Conservation (phyloP, 1,139 yeast genomes). For the Kluyveromyces sp. region DNA sequence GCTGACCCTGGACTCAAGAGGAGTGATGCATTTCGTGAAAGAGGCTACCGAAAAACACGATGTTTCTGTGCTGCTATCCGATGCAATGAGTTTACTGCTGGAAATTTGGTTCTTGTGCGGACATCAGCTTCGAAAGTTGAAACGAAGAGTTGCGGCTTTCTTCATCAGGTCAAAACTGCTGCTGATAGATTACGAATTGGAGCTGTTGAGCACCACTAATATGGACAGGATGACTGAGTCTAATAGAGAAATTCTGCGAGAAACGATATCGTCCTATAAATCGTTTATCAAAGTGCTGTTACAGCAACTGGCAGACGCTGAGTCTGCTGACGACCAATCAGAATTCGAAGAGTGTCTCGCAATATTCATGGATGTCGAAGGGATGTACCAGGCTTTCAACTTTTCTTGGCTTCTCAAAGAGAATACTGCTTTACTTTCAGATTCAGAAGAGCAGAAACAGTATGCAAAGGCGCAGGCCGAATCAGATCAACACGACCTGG, state of each 20-base stretch:
- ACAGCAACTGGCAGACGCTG: conserved; percentile 31
- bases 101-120: conserved; percentile 25
- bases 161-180: conserved; percentile 24
- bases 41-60: conserved; percentile 4
- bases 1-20: conserved; percentile 12
- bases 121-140: conserved; percentile 16
- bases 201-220: conserved; percentile 8
- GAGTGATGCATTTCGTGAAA: conserved; percentile 15
- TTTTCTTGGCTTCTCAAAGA: conserved; percentile 30
- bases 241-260: conserved; percentile 9
- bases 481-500: conserved; percentile 11
- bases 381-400: conserved; percentile 34
- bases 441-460: conserved; percentile 10
- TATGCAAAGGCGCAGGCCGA: conserved; percentile 11
- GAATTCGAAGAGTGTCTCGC: conserved; percentile 32
- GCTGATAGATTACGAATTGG: conserved; percentile 23
- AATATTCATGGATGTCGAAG: conserved; percentile 33
- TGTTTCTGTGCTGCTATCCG: conserved; percentile 11
- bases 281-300: conserved; percentile 31
- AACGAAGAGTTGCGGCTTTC: conserved; percentile 18
- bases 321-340: conserved; percentile 25
- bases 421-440: conserved; percentile 22
- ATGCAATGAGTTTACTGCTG: conserved; percentile 21
- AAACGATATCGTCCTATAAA: conserved; percentile 20
- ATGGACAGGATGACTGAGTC: conserved; percentile 8